Base-by-base conservation (phyloP, 1,284 basidiomycete species). In the Grifola frondosa region DNA sequence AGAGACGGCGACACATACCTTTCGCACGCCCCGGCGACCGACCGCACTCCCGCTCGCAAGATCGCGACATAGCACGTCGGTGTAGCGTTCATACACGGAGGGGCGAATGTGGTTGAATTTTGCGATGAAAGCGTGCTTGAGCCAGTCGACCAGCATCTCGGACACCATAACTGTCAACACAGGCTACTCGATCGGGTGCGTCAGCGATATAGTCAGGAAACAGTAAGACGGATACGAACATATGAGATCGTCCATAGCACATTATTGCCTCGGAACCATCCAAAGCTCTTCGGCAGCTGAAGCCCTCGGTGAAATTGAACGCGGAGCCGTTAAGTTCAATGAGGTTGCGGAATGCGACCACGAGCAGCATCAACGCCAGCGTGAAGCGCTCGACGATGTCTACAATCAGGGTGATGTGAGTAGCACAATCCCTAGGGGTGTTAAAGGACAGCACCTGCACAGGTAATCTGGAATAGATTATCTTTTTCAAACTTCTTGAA, bases 401-500 rank as follows among this genome's bases (percentile, higher is more conserved):
- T 91, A 54, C 16, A 37, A 30, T 35, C 23, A 19, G 25, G 5
- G 37, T 19, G 29, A 9, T 21, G 32, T 37, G 16, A 44, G 32
- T 10, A 15, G 4, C 25, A 31, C 22, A 17, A 6, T 4, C 13
- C 8, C 30, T 17, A n/a, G 23, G 10, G 29, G 17, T 5, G 7
- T 32, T 35, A 13, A 11, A 32, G 17, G 12, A 23, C 7, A 71
- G 44, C 52, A 91, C 91, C 89, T 51, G 94, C 95, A 60, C 94
- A 97, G 44, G 94, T 97, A 52, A 99, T 95, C 65, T 99, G 97
- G 63, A 99, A 98, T n/a, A 99, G 77, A 60, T 91, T 98, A 60
- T 99, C 97, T 66, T 98, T 99, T 64, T 99, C 97, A 57, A 99
- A 99, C 64, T 91, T 98, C 69, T 99, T 99, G 80, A 99, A 99